Evolutionary conservation across 768 basidiomycete genomes (phyloP).

Genomic region (Boletus barrowsii): DNA sequence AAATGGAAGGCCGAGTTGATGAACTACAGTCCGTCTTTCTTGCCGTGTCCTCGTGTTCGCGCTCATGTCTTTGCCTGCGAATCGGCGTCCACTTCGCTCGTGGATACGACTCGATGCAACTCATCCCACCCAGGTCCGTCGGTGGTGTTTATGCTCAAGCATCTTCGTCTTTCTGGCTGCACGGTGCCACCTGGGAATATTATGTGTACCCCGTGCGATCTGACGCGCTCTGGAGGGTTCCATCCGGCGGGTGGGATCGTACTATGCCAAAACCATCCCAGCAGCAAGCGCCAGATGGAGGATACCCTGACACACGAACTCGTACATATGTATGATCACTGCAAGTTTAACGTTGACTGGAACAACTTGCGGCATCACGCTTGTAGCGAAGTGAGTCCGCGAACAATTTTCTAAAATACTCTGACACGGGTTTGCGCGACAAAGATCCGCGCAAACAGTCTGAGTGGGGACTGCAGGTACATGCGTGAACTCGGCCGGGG

Average conservation of each 20-base stretch:
- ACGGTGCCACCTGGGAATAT: conserved; percentile 70
- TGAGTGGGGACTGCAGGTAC: conserved; percentile 92
- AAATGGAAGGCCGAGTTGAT: conserved; percentile 67
- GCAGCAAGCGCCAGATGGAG: conserved; percentile 85
- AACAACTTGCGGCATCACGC: conserved; percentile 88
- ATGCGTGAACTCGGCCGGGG: conserved; percentile 78
- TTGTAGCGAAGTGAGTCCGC: conserved; percentile 81
- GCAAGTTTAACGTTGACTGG: conserved; percentile 94
- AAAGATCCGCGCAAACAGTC: conserved; percentile 92
- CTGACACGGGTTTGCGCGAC: background rate
- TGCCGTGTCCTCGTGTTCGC: conserved; percentile 7
- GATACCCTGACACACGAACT: conserved; percentile 92
- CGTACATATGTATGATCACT: conserved; percentile 93
- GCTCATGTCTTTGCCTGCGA: conserved; percentile 6
- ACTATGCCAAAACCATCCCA: conserved; percentile 82
- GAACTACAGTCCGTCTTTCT: conserved; percentile 56
- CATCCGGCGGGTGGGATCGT: conserved; percentile 76
- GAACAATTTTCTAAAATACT: background rate
- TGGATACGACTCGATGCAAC: background rate
- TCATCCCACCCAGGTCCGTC: conserved; percentile 58
- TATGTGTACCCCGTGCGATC: conserved; percentile 81
- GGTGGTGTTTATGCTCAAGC: conserved; percentile 89
- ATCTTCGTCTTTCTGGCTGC: conserved; percentile 74
- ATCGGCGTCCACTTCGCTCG: conserved; percentile 6
- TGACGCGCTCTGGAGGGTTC: conserved; percentile 76